Percentiles rank a stretch among this genome's conserved stretches.
Conservation (phyloP, 257 asterid genomes). For the Coffea eugenioides region DNA sequence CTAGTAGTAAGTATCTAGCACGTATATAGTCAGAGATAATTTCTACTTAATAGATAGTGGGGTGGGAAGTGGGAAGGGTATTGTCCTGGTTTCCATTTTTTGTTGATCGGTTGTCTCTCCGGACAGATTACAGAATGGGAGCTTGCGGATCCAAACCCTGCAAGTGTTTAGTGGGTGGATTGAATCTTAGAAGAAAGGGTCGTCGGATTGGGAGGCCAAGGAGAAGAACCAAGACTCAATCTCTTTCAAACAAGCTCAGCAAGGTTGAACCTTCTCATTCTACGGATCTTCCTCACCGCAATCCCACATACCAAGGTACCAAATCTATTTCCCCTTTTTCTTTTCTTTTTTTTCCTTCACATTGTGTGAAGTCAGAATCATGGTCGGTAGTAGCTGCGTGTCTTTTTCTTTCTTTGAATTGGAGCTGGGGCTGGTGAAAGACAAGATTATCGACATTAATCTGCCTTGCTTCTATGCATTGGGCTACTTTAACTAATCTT, state of each 20-base stretch:
- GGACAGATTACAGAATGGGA: slow-evolving; percentile 45
- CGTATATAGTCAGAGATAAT: too few species aligned
- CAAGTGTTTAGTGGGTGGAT: slow-evolving; percentile 50
- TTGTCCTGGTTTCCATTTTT: neutral
- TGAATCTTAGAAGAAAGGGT: slow-evolving; percentile 39
- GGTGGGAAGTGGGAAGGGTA: neutral
- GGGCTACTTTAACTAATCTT: neutral
- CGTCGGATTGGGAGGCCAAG: slow-evolving; percentile 28
- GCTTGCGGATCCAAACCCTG: slow-evolving; percentile 73
- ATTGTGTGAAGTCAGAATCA: neutral
- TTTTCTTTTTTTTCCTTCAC: neutral
- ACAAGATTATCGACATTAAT: neutral
- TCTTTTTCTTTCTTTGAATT: neutral
- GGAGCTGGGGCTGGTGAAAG: neutral
- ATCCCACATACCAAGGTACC: slow-evolving; percentile 86
- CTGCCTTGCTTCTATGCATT: neutral
- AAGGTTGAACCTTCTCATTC: slow-evolving; percentile 75
- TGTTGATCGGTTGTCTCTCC: neutral
- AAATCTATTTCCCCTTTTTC: neutral
- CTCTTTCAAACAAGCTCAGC: slow-evolving; percentile 38
- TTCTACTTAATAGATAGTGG: too few species aligned
- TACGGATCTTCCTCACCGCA: slow-evolving; percentile 55
- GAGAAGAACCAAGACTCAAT: slow-evolving; percentile 44
- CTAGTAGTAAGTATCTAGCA: too few species aligned
- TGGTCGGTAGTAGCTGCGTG: neutral